Evolutionary conservation across 257 asterid genomes (phyloP).

Genomic region (Plectranthus barbatus): DNA sequence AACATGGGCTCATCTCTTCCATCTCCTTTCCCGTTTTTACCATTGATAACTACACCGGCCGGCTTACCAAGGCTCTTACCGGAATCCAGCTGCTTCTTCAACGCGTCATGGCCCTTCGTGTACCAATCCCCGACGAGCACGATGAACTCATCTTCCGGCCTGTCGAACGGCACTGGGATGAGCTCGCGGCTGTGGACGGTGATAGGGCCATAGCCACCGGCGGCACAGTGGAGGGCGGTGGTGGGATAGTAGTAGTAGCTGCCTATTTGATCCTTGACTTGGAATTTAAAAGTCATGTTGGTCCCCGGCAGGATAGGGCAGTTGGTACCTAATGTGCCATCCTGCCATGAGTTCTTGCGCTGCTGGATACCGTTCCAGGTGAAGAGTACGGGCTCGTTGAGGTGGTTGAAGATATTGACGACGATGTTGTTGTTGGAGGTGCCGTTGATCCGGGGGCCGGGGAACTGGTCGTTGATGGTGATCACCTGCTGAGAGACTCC

Average conservation of each 20-base stretch:
- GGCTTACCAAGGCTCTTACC: constrained; percentile 38
- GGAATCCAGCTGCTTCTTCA: constrained; percentile 25
- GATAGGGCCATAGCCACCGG: constrained; percentile 50
- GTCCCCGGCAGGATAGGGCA: constrained; percentile 50
- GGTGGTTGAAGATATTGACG: constrained; percentile 44
- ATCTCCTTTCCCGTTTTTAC: constrained; percentile 24
- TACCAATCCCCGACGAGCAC: constrained; percentile 58
- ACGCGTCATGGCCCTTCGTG: constrained; percentile 20
- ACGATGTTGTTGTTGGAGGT: constrained; percentile 52
- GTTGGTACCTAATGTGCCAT: constrained; percentile 36
- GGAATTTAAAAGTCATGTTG: constrained; percentile 38
- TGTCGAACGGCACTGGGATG: constrained; percentile 50
- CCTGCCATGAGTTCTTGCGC: constrained; percentile 55
- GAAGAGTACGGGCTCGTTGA: constrained; percentile 52
- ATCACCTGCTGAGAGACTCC: constrained; percentile 41
- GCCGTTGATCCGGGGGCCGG: constrained; percentile 50
- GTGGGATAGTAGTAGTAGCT: constrained; percentile 50
- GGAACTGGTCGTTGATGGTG: constrained; percentile 45
- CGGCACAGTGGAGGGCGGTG: constrained; percentile 46
- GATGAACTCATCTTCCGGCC: constrained; percentile 37
- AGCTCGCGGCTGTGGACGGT: constrained; percentile 35
- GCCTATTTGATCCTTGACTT: constrained; percentile 56
- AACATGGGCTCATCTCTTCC: constrained; percentile 37
- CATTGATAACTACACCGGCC: constrained; percentile 40
- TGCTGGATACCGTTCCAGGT: constrained; percentile 56